phyloP scores from a whole-genome alignment of 1,139 yeast species.

The Magnusiomyces tetraspermus region DNA sequence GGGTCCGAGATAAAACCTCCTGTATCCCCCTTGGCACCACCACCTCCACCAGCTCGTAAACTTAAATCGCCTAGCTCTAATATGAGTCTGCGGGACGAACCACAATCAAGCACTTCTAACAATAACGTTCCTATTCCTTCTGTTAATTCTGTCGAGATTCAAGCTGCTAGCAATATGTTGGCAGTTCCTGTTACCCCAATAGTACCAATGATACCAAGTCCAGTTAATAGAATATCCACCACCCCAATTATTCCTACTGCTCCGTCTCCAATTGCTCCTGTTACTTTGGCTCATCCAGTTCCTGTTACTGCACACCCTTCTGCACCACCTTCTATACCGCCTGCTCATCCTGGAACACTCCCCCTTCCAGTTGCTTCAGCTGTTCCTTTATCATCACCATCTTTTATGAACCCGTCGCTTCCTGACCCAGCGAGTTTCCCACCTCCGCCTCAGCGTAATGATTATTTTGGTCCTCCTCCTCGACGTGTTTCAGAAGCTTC shows the following conservation, averaged over 20 bases:
- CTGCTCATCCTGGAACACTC: background rate
- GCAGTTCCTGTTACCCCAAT: background rate
- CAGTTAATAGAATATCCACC: too few species aligned
- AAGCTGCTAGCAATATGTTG: too few species aligned
- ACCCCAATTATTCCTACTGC: conserved; percentile 8
- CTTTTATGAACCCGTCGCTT: background rate
- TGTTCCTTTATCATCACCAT: background rate
- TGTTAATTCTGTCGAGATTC: background rate
- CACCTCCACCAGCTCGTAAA: conserved; percentile 19
- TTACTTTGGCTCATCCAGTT: conserved; percentile 2
- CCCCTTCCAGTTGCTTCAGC: background rate
- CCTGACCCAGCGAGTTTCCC: conserved; percentile 9
- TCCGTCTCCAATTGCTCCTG: background rate
- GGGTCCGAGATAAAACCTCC: conserved; percentile 3
- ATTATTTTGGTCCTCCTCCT: conserved; percentile 6
- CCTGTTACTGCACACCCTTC: background rate
- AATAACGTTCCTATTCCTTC: background rate
- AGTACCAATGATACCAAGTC: background rate
- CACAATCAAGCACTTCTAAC: background rate
- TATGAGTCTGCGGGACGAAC: background rate
- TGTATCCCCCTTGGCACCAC: conserved; percentile 16
- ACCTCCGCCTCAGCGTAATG: conserved; percentile 13
- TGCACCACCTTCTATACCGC: background rate
- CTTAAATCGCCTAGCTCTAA: conserved; percentile 9
- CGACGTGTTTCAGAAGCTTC: conserved; percentile 3